Percentiles rank a stretch among this genome's conserved stretches.
Conservation (phyloP, 495 filamentous ascomycete species). For the Xylaria longipes region DNA sequence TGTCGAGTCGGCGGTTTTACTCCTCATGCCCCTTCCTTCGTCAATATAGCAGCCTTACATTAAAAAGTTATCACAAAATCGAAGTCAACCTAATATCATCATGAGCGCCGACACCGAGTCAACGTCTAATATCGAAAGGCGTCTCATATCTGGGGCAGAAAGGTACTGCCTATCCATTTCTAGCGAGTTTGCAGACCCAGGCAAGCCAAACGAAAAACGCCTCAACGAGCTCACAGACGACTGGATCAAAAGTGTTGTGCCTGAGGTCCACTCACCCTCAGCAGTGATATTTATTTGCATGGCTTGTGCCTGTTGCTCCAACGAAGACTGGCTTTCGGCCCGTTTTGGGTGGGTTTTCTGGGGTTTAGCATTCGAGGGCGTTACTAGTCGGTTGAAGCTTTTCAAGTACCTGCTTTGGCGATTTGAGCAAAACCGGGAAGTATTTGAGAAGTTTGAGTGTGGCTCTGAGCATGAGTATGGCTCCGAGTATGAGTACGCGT, state of each 20-base stretch:
- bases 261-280: not conserved
- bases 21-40: not conserved
- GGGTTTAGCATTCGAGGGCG: not conserved
- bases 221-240: not conserved
- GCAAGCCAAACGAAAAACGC: not conserved
- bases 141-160: not conserved
- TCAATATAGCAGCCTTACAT: not conserved
- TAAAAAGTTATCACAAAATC: not conserved
- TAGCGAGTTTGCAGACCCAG: not conserved
- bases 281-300: not conserved
- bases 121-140: no score
- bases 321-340: not conserved
- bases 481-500: no score
- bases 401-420: conserved; percentile 7
- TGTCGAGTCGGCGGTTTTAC: not conserved
- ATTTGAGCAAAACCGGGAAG: not conserved
- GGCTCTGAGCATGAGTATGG: no score
- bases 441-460: no score
- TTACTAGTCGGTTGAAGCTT: not conserved
- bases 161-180: not conserved
- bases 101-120: not conserved
- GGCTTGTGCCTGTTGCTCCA: not conserved
- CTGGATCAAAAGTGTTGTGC: not conserved
- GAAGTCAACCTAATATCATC: not conserved
- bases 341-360: not conserved